Base-by-base conservation (phyloP, 208 protist genomes). In the Acanthamoeba healyi region DNA sequence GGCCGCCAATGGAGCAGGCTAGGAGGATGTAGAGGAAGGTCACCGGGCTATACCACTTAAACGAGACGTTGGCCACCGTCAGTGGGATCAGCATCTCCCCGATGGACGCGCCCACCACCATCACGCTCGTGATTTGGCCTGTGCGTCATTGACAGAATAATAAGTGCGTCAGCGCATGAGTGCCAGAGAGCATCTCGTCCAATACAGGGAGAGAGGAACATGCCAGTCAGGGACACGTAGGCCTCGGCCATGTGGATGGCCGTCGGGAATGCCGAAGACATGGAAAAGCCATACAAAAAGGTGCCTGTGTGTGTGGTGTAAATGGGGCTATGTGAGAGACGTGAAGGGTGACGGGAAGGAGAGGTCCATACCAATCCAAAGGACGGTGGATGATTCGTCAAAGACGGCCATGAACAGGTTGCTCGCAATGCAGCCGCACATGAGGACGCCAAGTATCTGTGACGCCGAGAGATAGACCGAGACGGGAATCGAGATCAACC, bases 51-150 rank as follows among this genome's bases (percentile, higher is more conserved):
- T 61, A 86, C 77, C 77, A 86, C 0, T 86, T 56, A 44, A 86
- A 86, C 44, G 77, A 51, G 7, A 86, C 77, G n/a, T 91, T 91
- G 56, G 84, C 84, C 56, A 91, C 58, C 29, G 58, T 44, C 10
- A 91, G 84, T 36, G 84, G 84, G 56, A 91, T 91, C 49, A 91
- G 19, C 84, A 91, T 91, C 58, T 91, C 84, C 6, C 84, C 84
- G 26, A 91, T 54, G 4, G 56, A 91, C 56, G 84, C 84, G 0
- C 84, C 84, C 32, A 91, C 58, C n/a, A 91, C 84, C 56, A 91
- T 91, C 29, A 91, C 49, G 38, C 84, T 91, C 24, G 84, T 91
- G 38, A 67, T 72, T 51, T 51, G 44, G 9, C 77, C 77, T 86
- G 67, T 44, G 67, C 46, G n/a, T 65, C 24, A 1, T 63, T 22